Conservation (phyloP, 805 yeast species). For the Wickerhamomyces hampshirensis region DNA sequence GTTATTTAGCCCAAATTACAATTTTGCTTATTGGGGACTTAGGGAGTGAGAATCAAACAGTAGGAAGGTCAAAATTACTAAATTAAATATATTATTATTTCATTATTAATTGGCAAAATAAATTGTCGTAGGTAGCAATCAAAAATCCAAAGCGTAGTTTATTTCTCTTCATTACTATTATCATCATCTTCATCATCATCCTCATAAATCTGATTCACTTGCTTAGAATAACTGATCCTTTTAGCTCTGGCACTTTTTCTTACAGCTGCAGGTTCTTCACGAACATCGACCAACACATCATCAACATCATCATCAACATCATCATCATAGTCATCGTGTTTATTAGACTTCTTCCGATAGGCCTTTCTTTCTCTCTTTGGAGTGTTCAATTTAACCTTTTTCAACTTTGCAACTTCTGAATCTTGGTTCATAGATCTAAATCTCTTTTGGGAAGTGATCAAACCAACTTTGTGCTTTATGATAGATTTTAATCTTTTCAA, state of each 20-base stretch:
- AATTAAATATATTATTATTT: too few relatives aligned
- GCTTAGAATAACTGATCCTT: conserved; percentile 32
- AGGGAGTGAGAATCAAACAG: too few relatives aligned
- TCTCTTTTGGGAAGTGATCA: conserved; percentile 20
- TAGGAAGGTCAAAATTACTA: too few relatives aligned
- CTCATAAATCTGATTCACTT: conserved; percentile 15
- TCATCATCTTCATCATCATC: conserved; percentile 17
- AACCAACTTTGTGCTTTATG: conserved; percentile 29
- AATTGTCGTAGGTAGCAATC: too few relatives aligned
- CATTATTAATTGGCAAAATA: too few relatives aligned
- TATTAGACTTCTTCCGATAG: conserved; percentile 9
- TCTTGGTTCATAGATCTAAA: conserved; percentile 3
- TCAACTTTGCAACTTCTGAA: conserved; percentile 13
- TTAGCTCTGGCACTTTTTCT: conserved; percentile 40
- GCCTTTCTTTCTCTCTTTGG: conserved; percentile 8
- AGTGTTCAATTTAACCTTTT: conserved; percentile 12
- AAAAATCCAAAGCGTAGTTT: too few relatives aligned
- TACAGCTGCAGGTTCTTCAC: conserved; percentile 20
- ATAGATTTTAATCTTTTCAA: conserved; percentile 32
- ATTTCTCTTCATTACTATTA: conserved; percentile 5
- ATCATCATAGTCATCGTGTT: conserved; percentile 15
- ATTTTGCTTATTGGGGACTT: too few relatives aligned
- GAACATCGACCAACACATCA: conserved; percentile 6
- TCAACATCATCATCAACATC: conserved; percentile 20
- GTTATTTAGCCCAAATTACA: too few relatives aligned